A percentile compares a stretch with the other conserved stretches of the same genome.
Conservation (phyloP, 1,139 yeast genomes). For the Geotrichum citri-aurantii region DNA sequence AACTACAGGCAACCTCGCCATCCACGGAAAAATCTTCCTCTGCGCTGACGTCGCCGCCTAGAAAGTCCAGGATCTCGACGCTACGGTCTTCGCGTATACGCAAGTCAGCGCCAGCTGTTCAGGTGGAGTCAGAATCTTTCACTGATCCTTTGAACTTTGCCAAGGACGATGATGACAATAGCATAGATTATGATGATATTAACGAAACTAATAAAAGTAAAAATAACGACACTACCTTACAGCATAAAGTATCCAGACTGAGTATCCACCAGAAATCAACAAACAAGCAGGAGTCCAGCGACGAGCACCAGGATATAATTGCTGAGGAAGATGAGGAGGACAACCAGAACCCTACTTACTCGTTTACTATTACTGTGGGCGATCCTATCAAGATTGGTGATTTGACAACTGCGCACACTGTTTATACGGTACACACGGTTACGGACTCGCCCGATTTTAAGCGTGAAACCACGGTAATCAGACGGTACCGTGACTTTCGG, state of each 20-base stretch:
- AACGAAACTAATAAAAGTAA: not conserved
- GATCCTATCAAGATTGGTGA: constrained; percentile 94
- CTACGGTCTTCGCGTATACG: constrained; percentile 6
- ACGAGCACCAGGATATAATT: not conserved
- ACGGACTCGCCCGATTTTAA: constrained; percentile 41
- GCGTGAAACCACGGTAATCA: constrained; percentile 49
- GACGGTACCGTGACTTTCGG: constrained; percentile 78
- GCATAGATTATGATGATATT: not conserved
- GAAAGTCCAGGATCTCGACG: constrained; percentile 7
- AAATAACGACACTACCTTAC: not conserved
- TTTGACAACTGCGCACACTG: constrained; percentile 80
- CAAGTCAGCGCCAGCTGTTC: constrained; percentile 4
- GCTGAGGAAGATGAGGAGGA: not conserved
- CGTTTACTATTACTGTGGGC: constrained; percentile 55
- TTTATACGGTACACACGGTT: constrained; percentile 67
- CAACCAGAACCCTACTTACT: constrained; percentile 37
- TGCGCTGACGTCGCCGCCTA: not conserved
- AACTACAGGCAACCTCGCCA: not conserved
- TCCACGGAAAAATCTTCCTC: not conserved
- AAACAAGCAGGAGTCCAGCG: not conserved
- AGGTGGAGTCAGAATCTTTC: constrained; percentile 10
- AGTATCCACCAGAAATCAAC: not conserved
- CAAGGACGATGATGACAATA: not conserved
- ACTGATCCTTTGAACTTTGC: constrained; percentile 7
- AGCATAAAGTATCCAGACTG: not conserved